A percentile compares a stretch with the other conserved stretches of the same genome.
Evolutionary conservation across 768 basidiomycete genomes (phyloP).

Genomic region (Paxillus involutus): DNA sequence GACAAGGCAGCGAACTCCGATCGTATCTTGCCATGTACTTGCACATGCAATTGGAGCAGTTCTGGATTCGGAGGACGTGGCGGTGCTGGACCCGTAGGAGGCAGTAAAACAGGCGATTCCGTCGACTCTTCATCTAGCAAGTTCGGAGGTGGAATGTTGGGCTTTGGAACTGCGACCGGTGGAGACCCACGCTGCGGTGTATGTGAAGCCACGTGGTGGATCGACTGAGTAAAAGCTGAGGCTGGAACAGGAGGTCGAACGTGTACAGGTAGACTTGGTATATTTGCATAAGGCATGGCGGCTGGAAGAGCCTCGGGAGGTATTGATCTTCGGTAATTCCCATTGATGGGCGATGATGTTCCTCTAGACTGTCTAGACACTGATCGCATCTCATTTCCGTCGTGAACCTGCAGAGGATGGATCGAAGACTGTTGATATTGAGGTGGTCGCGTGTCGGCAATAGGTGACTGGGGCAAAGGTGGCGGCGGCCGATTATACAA

Average conservation of each 20-base stretch:
- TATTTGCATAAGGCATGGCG: constrained; percentile 22
- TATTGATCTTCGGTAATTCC: constrained; percentile 28
- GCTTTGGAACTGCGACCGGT: constrained; percentile 7
- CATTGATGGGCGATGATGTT: constrained; percentile 16
- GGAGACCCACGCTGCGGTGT: constrained; percentile 21
- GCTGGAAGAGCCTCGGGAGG: constrained; percentile 29
- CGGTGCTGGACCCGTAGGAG: constrained; percentile 45
- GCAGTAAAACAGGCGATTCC: constrained; percentile 24
- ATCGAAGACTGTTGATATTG: constrained; percentile 25
- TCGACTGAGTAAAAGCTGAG: constrained; percentile 24
- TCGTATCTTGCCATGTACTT: constrained; percentile 73
- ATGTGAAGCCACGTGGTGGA: constrained; percentile 22
- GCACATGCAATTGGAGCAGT: constrained; percentile 74
- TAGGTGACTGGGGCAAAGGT: constrained; percentile 27
- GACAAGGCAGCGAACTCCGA: constrained; percentile 72
- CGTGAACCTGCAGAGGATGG: constrained; percentile 9
- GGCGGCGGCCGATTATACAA: constrained; percentile 37
- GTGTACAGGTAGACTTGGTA: constrained; percentile 30
- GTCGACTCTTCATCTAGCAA: constrained; percentile 61
- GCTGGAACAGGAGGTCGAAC: constrained; percentile 16
- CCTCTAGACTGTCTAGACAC: constrained; percentile 19
- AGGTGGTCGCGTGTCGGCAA: constrained; percentile 22
- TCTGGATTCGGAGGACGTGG: constrained; percentile 90
- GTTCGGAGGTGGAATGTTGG: constrained; percentile 41
- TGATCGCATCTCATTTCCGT: constrained; percentile 21